A percentile compares a stretch with the other conserved stretches of the same genome.
phyloP scores from a whole-genome alignment of 169 alveolate genomes.

The Eimeria sp. region DNA sequence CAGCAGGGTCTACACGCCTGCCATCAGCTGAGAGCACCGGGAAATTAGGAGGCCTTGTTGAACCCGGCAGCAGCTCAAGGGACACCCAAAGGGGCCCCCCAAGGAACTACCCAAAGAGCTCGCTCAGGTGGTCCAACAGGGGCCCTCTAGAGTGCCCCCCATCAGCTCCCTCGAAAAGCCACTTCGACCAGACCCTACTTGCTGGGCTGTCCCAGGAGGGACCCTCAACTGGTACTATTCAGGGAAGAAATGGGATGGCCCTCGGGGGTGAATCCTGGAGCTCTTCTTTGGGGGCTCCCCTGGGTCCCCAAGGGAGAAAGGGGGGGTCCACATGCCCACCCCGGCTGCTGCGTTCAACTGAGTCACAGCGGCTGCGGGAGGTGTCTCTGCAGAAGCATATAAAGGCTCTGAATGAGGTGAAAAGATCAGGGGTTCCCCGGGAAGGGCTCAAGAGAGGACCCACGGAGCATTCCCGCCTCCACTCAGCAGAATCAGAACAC shows the following conservation, averaged over 20 bases:
- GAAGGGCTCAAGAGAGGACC: neutral
- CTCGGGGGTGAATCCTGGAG: neutral
- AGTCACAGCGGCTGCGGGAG: slow-evolving; percentile 29
- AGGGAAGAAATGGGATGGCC: neutral
- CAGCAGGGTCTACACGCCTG: slow-evolving; percentile 28
- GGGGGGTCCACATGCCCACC: slow-evolving; percentile 49
- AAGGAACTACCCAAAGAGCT: neutral
- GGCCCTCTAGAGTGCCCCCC: neutral
- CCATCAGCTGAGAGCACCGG: slow-evolving; percentile 26
- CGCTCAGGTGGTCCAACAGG: neutral
- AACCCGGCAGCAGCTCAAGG: neutral
- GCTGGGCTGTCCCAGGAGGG: neutral
- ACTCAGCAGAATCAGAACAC: neutral
- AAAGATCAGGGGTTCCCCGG: neutral
- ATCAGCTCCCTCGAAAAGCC: neutral
- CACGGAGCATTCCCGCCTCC: slow-evolving; percentile 23
- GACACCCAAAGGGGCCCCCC: neutral
- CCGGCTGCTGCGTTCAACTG: slow-evolving; percentile 12
- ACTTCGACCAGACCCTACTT: neutral
- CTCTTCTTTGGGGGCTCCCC: neutral
- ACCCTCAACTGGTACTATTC: neutral
- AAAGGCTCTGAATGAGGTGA: neutral
- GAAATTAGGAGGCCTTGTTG: neutral
- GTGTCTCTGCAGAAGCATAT: slow-evolving; percentile 11
- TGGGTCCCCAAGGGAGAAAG: neutral